These are phyloP conservation scores for Cystobasidium onofrii DNA, from an alignment of 768 basidiomycete species.

Conservation along the genomic window DNA sequence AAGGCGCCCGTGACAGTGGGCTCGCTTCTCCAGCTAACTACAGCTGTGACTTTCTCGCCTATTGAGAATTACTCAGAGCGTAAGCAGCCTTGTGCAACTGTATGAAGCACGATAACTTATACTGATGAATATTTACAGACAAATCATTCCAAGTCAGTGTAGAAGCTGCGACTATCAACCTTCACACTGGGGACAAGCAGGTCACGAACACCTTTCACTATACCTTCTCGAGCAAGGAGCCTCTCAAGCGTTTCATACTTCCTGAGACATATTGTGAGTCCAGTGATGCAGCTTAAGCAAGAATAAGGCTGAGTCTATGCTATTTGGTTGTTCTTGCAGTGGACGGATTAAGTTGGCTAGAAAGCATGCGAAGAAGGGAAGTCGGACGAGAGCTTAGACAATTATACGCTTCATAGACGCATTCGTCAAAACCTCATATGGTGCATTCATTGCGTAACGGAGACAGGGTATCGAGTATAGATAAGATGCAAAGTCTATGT, in stretches of 20 bases:
- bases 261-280: slow-evolving; percentile 28
- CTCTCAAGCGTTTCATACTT: slow-evolving; percentile 37
- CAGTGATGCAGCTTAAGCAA: background rate
- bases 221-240: slow-evolving; percentile 34
- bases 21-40: slow-evolving; percentile 37
- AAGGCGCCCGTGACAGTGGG: slow-evolving; percentile 40
- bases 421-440: background rate
- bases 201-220: slow-evolving; percentile 39
- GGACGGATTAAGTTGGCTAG: slow-evolving; percentile 25
- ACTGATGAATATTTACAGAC: background rate
- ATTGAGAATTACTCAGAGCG: slow-evolving; percentile 32
- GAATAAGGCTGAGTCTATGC: no score
- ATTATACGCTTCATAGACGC: slow-evolving; percentile 3
- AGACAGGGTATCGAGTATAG: background rate
- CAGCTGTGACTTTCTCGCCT: slow-evolving; percentile 39
- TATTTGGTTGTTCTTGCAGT: slow-evolving; percentile 39
- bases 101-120: no score
- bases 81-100: background rate
- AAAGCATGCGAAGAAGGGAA: slow-evolving; percentile 22
- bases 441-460: background rate
- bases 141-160: slow-evolving; percentile 39
- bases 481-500: background rate
- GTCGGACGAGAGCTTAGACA: slow-evolving; percentile 9
- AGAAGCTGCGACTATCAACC: slow-evolving; percentile 37
- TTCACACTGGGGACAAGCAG: slow-evolving; percentile 34